Evolutionary conservation across 208 protist species (phyloP), one percentile per base, ranked within the genome.

Genomic region (Blastocrithidia nonstop): DNA sequence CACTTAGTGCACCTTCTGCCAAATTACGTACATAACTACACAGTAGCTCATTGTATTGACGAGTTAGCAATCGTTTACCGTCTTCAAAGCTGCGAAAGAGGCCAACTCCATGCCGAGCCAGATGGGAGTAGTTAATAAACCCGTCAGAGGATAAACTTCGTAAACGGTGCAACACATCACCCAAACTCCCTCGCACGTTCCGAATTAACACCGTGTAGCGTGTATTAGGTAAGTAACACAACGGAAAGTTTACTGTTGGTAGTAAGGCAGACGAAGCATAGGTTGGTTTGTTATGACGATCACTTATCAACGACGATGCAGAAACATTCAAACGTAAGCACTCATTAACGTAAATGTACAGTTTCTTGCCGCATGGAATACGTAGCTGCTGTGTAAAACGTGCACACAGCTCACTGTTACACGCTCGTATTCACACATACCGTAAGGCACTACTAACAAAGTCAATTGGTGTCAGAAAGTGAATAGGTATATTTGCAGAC

Each of bases 41-140:
- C n/a, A 87, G 56, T 40, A 87, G 80, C 4, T 24, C 36, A 4
- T 22, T 39, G 48, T 87, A 87, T 22, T 91, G 58, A 13, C 82
- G 66, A 29, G 70, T 63, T 54, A 91, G 56, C 42, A 91, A 57
- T 24, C 61, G 41, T 41, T 68, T 61, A 0, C 60, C 74, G 32
- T 62, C 61, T 21, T 78, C 50, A 62, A 78, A 91, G 39, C 71
- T 50, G 20, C 57, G 63, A 27, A 55, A 60, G 11, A 69, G 50
- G 1, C 71, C 56, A 8, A 75, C 39, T 13, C 82, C 82, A 49
- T 91, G 82, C 0, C 77, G 67, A 0, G 71, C 82, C 1, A 80
- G 47, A 63, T 91, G 77, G 7, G 40, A 50, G 64, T 85, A 91
- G 58, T 91, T 91, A 11, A 83, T 19, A 33, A 82, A 75, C 6